Evolutionary conservation across 2,329 filamentous ascomycete species (phyloP).

Genomic region (Aspergillus pseudotamarii): DNA sequence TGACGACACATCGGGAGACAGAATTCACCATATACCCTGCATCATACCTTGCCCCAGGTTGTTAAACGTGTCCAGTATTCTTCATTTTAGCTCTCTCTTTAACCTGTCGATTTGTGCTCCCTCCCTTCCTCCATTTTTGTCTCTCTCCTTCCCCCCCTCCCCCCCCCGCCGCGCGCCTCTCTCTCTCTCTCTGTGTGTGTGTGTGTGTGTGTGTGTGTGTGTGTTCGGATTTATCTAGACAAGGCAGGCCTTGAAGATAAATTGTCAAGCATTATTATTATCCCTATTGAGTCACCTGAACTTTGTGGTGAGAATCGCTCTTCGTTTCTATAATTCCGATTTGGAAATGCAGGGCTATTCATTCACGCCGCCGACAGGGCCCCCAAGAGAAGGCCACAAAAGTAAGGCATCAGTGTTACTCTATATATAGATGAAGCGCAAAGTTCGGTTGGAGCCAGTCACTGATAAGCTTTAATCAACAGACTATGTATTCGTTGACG

Average conservation of each 20-base stretch:
- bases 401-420: slow-evolving; percentile 57
- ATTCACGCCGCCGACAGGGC: slow-evolving; percentile 68
- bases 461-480: slow-evolving; percentile 20
- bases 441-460: neutral
- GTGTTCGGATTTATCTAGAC: slow-evolving; percentile 9
- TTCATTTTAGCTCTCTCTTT: neutral
- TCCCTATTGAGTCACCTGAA: slow-evolving; percentile 22
- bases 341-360: slow-evolving; percentile 69
- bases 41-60: neutral
- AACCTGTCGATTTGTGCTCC: neutral
- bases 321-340: slow-evolving; percentile 52
- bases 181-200: neutral
- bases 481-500: slow-evolving; percentile 99
- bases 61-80: neutral
- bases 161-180: neutral
- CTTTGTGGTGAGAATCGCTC: slow-evolving; percentile 67
- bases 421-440: slow-evolving; percentile 8
- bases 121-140: neutral
- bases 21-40: neutral
- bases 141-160: neutral
- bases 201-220: neutral
- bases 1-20: neutral
- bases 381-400: slow-evolving; percentile 77
- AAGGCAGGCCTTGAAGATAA: slow-evolving; percentile 26
- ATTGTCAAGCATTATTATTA: slow-evolving; percentile 33